Conservation (phyloP, 225 moss, liverwort and hornwort genomes). For the Bryum argenteum region DNA sequence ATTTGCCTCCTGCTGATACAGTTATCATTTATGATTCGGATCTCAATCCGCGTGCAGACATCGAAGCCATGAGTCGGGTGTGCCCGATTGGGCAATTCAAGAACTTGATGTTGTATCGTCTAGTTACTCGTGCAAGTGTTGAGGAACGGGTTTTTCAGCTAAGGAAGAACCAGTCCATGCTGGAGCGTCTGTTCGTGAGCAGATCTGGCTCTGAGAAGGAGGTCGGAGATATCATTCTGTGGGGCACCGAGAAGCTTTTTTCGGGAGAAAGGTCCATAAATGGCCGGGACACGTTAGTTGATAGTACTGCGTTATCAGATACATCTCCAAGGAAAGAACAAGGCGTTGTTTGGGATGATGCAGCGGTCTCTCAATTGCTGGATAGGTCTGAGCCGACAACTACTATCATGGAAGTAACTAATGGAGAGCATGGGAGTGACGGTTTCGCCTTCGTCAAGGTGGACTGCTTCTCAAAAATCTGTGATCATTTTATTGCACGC, state of each 20-base stretch:
- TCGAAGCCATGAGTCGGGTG: conserved; percentile 87
- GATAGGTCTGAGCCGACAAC: conserved; percentile 65
- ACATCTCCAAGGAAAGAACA: conserved; percentile 43
- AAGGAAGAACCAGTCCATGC: conserved; percentile 60
- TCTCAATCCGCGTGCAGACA: conserved; percentile 78
- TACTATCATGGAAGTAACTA: conserved; percentile 41
- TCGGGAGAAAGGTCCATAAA: conserved; percentile 44
- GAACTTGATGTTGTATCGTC: conserved; percentile 72
- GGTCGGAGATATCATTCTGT: conserved; percentile 72
- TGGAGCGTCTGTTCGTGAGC: conserved; percentile 71
- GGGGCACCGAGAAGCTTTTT: conserved; percentile 88
- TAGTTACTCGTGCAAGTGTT: conserved; percentile 76
- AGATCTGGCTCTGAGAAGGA: conserved; percentile 78
- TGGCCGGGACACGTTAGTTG: conserved; percentile 28
- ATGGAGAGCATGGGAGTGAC: conserved; percentile 69
- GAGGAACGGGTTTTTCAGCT: conserved; percentile 89
- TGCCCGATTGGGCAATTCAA: conserved; percentile 72
- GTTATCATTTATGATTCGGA: conserved; percentile 94
- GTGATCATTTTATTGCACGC: background rate
- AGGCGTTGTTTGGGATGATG: conserved; percentile 76
- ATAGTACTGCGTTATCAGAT: conserved; percentile 36
- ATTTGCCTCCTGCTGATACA: conserved; percentile 80
- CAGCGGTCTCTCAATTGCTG: conserved; percentile 69
- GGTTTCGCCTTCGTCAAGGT: conserved; percentile 74
- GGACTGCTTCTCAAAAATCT: conserved; percentile 12